Evolutionary conservation across 208 protist genomes (phyloP).

Genomic region (Trypanosomatidae sp.): DNA sequence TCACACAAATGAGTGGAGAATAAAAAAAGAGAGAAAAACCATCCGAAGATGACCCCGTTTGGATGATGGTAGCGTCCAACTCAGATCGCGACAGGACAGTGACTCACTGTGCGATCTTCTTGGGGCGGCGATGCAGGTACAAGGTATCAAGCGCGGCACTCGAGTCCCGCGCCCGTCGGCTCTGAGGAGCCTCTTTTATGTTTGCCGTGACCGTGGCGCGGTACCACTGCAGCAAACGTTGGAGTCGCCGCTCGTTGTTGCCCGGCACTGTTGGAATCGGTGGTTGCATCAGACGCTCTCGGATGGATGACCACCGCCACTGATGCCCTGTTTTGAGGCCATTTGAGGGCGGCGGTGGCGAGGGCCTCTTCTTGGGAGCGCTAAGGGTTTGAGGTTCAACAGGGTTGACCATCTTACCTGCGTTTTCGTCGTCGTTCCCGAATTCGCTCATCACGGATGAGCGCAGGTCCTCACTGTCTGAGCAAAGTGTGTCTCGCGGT

Average conservation of each 20-base stretch:
- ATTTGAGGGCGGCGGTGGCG: not conserved
- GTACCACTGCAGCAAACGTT: not conserved
- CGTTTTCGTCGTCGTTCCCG: not conserved
- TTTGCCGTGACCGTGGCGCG: not conserved
- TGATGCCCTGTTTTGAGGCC: no score
- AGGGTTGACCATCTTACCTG: not conserved
- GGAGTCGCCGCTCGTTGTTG: not conserved
- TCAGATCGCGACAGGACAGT: not conserved
- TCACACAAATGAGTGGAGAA: not conserved
- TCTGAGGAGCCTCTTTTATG: not conserved
- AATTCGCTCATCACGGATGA: not conserved
- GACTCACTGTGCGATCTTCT: not conserved
- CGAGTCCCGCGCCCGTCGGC: not conserved
- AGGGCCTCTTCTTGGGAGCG: not conserved
- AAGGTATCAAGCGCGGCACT: not conserved
- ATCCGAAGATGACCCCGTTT: not conserved
- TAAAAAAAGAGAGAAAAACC: not conserved
- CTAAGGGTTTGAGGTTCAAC: not conserved
- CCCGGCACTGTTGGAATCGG: not conserved
- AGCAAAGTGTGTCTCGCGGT: not conserved
- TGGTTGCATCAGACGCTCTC: constrained; percentile 2
- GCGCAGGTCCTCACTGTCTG: not conserved
- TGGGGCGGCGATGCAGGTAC: not conserved
- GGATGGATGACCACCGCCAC: not conserved
- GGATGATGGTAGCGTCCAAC: not conserved